Conservation (phyloP, 306 rosid genomes). For the Carpinus viminea region DNA sequence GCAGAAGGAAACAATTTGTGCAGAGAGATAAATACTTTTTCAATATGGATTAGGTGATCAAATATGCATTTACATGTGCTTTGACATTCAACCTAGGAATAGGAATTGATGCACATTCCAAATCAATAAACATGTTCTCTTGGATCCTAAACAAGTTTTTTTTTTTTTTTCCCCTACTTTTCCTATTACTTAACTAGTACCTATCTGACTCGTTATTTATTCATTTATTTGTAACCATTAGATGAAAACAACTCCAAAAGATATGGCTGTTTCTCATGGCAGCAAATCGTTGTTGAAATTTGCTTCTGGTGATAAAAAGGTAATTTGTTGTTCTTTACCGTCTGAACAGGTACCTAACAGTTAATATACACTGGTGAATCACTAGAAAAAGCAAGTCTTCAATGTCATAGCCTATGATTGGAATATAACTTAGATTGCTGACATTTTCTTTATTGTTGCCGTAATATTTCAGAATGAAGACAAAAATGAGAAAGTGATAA, state of each 20-base stretch:
- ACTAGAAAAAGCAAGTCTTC: not conserved
- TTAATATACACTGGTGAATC: not conserved
- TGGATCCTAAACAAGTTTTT: not conserved
- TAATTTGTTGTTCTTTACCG: conserved; percentile 23
- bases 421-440: conserved; percentile 18
- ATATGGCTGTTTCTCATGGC: conserved; percentile 38
- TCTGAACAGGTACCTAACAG: not conserved
- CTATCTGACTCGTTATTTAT: conserved; percentile 5
- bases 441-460: conserved; percentile 10
- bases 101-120: not conserved
- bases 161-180: not conserved
- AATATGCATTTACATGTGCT: not conserved
- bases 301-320: conserved; percentile 54
- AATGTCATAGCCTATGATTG: not conserved
- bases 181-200: too few relatives aligned
- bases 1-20: not conserved
- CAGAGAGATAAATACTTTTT: not conserved
- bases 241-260: conserved; percentile 50
- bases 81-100: not conserved
- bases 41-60: not conserved
- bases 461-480: conserved; percentile 43
- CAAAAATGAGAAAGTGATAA: conserved; percentile 37
- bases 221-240: conserved; percentile 26
- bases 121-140: not conserved
- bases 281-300: conserved; percentile 49